A percentile compares a stretch with the other conserved stretches of the same genome.
These are phyloP conservation scores for Amaranthus tricolor DNA, from an alignment of 179 eudicot genomes.

Conservation along the genomic window DNA sequence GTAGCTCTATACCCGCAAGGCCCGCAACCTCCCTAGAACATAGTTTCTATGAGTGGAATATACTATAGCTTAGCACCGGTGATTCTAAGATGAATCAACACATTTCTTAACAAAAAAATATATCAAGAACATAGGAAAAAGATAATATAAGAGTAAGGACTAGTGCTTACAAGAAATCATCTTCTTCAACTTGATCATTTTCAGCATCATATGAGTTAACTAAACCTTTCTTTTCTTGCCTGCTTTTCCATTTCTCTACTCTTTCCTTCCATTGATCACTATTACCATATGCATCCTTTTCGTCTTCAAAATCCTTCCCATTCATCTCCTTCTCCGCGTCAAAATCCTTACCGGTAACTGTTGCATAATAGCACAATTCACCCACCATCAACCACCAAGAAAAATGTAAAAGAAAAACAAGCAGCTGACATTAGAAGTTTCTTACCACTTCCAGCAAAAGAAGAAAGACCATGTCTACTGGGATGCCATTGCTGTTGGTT, in stretches of 20 bases:
- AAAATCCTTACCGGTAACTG: conserved; percentile 69
- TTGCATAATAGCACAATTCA: conserved; percentile 3
- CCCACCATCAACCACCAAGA: conserved; percentile 4
- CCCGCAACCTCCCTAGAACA: too few relatives aligned
- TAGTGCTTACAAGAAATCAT: conserved; percentile 37
- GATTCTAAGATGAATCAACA: neutral
- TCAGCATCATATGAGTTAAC: conserved; percentile 29
- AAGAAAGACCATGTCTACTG: conserved; percentile 46
- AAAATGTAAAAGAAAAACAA: neutral
- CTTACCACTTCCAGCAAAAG: conserved; percentile 77
- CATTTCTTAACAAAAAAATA: neutral
- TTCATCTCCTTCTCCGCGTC: conserved; percentile 58
- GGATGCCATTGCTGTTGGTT: conserved; percentile 42
- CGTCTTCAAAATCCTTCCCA: conserved; percentile 36
- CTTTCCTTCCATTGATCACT: conserved; percentile 43
- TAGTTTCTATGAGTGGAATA: too few relatives aligned
- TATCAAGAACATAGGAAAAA: neutral
- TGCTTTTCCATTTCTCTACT: conserved; percentile 41
- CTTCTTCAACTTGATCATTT: conserved; percentile 34
- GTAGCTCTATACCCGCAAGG: too few relatives aligned
- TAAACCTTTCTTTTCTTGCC: conserved; percentile 42
- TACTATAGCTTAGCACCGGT: too few relatives aligned
- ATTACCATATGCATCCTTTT: conserved; percentile 30
- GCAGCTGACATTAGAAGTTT: neutral
- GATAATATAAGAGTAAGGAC: neutral